A percentile compares a stretch with the other conserved stretches of the same genome.
These are phyloP conservation scores for Cyberlindnera maritima DNA, from an alignment of 805 yeast species.

Conservation along the genomic window DNA sequence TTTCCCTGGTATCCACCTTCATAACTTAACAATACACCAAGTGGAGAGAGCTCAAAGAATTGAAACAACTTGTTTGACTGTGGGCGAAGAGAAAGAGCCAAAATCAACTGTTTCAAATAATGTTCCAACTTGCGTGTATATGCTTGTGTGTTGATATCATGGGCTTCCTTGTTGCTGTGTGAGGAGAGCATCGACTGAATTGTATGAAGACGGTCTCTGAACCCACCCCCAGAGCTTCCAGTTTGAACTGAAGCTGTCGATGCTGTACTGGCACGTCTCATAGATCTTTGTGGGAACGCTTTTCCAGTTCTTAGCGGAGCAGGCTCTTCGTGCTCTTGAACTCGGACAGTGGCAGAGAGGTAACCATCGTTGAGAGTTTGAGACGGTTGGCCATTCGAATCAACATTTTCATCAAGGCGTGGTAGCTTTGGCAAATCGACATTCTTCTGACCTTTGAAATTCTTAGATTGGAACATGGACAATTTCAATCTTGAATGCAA, in stretches of 20 bases:
- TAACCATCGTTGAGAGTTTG: constrained; percentile 25
- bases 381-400: constrained; percentile 3
- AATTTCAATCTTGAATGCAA: constrained; percentile 69
- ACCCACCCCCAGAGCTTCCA: constrained; percentile 8
- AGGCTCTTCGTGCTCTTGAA: not conserved
- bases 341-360: constrained; percentile 15
- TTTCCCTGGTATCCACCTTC: constrained; percentile 84
- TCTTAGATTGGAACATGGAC: constrained; percentile 39
- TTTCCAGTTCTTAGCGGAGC: not conserved
- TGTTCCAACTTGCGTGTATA: constrained; percentile 50
- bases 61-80: constrained; percentile 82
- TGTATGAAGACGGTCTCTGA: constrained; percentile 17
- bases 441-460: constrained; percentile 26
- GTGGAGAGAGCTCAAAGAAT: constrained; percentile 86
- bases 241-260: constrained; percentile 7
- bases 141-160: constrained; percentile 3
- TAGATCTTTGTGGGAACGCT: not conserved
- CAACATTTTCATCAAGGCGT: constrained; percentile 15
- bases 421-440: constrained; percentile 39
- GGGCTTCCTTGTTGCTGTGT: constrained; percentile 1
- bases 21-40: constrained; percentile 77
- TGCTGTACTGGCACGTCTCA: not conserved
- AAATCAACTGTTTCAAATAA: constrained; percentile 63
- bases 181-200: constrained; percentile 19
- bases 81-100: constrained; percentile 62